A percentile compares a stretch with the other conserved stretches of the same genome.
These are phyloP conservation scores for Suhomyces ambrosiae DNA, from an alignment of 1,139 yeast genomes.

Conservation along the genomic window DNA sequence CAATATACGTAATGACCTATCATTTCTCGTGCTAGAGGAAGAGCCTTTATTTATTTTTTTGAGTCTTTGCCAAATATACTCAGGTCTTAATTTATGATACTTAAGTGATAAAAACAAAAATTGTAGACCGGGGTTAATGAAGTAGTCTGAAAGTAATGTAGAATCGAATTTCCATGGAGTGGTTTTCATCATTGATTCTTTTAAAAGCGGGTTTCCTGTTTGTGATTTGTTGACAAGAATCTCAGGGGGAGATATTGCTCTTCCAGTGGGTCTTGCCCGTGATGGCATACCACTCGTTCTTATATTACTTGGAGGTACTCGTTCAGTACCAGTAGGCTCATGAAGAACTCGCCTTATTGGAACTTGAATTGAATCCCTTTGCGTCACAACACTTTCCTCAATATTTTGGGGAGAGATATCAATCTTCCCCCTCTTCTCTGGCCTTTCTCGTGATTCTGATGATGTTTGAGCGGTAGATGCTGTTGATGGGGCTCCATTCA, in stretches of 20 bases:
- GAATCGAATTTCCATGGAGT: slow-evolving; percentile 41
- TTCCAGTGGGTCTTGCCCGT: slow-evolving; percentile 12
- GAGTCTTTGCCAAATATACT: slow-evolving; percentile 74
- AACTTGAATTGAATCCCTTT: too few relatives aligned
- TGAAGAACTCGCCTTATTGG: slow-evolving; percentile 6
- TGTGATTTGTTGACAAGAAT: slow-evolving; percentile 40
- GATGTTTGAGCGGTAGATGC: neutral
- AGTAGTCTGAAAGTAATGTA: slow-evolving; percentile 56
- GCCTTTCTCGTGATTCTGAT: neutral
- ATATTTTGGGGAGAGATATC: neutral
- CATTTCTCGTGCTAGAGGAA: slow-evolving; percentile 27
- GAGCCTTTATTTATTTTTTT: slow-evolving; percentile 36
- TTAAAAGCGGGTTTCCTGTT: slow-evolving; percentile 46
- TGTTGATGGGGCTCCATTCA: neutral
- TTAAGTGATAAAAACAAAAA: slow-evolving; percentile 74
- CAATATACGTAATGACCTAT: slow-evolving; percentile 58
- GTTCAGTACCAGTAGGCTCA: slow-evolving; percentile 4
- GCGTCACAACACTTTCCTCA: neutral
- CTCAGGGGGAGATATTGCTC: slow-evolving; percentile 22
- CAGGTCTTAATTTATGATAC: slow-evolving; percentile 87
- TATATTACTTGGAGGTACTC: slow-evolving; percentile 1
- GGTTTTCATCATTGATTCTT: slow-evolving; percentile 40
- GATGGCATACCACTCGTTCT: slow-evolving; percentile 1
- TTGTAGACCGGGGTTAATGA: slow-evolving; percentile 66
- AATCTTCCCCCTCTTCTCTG: neutral